Base-by-base conservation (phyloP, 2,329 filamentous ascomycete genomes). In the Exophiala calicioides region DNA sequence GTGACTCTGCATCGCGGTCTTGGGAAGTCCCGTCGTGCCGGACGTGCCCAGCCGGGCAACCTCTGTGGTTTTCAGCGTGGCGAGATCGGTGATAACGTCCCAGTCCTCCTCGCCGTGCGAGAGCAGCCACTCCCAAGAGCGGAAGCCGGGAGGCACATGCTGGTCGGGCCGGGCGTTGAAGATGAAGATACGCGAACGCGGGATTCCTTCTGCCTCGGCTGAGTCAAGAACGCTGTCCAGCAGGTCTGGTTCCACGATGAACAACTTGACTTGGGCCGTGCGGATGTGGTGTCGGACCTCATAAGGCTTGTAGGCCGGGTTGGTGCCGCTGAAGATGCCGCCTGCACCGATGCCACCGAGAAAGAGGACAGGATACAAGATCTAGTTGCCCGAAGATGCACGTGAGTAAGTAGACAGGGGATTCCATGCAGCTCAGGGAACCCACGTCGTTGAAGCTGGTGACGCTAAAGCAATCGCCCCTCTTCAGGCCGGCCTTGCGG, bases 21-120 rank as follows among this genome's bases (percentile, higher is more conserved):
- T 84, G 0, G 80, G 80, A 2, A 82, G 62, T 0, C 79, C 79
- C 0, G 79, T 82, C 0, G 80, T 83, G 1, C 80, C 80, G 37
- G 73, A 78, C 51, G 73, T 80, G 53, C 80, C 81, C 4, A 69
- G 63, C 53, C 68, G 68, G 53, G 60, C 75, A n/a, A 67, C 79
- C 5, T 64, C 66, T 2, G 72, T 82, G 50, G 60, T 68, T 53
- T 66, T 70, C 46, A 31, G 40, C 16, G 37, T 36, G 16, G 41
- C 60, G 57, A 58, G 63, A 50, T 67, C 65, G 51, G 72, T 59
- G 58, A 73, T 75, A 2, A 61, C 62, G 10, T 67, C 55, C 75
- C 72, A 81, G 62, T 73, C 68, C 3, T 65, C 57, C 52, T 76
- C 70, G 8, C 70, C n/a, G n/a, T n/a, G n/a, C n/a, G n/a, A n/a